Evolutionary conservation across 176 grass and related monocot species (phyloP).

Genomic region (Neostapfia colusana): DNA sequence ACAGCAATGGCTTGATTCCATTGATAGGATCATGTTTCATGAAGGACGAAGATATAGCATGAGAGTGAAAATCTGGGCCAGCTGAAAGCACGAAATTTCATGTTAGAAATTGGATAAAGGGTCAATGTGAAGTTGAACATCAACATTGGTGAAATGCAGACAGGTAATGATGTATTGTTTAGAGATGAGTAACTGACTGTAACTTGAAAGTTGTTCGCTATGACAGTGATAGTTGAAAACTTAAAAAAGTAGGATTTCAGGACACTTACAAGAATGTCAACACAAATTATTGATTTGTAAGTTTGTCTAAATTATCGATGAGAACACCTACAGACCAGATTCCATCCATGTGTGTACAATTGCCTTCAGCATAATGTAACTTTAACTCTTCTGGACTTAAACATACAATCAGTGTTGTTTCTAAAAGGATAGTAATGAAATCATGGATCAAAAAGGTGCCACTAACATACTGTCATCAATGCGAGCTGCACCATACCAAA

Average conservation of each 20-base stretch:
- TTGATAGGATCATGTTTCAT: constrained; percentile 34
- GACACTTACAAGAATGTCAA: not conserved
- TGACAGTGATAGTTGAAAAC: constrained; percentile 13
- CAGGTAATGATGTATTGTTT: not conserved
- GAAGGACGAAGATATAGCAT: not conserved
- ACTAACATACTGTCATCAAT: not conserved
- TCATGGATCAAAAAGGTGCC: not conserved
- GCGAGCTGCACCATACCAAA: not conserved
- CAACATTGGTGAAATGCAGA: not conserved
- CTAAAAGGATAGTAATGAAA: not conserved
- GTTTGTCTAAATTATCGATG: not conserved
- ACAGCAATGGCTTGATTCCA: constrained; percentile 29
- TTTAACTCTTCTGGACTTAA: not conserved
- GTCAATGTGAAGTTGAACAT: constrained; percentile 1
- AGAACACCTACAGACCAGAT: not conserved
- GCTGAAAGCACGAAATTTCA: constrained; percentile 46
- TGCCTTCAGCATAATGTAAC: not conserved
- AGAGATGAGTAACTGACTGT: not conserved
- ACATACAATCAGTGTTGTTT: not conserved
- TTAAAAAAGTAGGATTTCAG: not conserved
- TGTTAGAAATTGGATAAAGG: constrained; percentile 14
- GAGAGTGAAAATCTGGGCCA: not conserved
- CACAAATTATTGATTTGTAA: not conserved
- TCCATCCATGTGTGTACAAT: not conserved
- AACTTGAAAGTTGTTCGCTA: not conserved